Conservation (phyloP, 2,329 filamentous ascomycete species). For the Cercospora beticola region DNA sequence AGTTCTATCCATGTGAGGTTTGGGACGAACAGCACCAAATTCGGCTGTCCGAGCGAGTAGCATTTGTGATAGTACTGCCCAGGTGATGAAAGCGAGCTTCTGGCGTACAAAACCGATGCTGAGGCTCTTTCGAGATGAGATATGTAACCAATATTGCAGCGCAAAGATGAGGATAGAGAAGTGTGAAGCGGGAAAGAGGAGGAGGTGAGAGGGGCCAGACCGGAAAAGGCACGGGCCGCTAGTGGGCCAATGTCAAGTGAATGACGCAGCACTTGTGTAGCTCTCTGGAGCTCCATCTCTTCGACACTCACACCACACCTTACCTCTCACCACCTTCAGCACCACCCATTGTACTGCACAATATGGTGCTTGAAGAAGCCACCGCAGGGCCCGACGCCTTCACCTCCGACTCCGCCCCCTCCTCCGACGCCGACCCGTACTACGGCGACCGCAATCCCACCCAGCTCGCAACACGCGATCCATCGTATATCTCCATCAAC, state of each 20-base stretch:
- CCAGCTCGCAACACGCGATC: conserved; percentile 37
- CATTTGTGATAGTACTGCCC: not conserved
- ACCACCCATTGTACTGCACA: not conserved
- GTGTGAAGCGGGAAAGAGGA: not conserved
- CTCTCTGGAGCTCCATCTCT: not conserved
- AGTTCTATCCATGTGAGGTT: not conserved
- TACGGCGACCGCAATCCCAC: conserved; percentile 39
- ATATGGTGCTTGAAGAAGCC: conserved; percentile 30
- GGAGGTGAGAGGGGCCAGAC: not conserved
- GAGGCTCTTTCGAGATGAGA: not conserved
- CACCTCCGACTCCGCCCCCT: conserved; percentile 30
- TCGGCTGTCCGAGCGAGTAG: not conserved
- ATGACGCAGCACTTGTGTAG: not conserved
- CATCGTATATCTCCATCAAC: conserved; percentile 24
- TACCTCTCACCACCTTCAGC: not conserved
- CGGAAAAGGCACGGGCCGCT: not conserved
- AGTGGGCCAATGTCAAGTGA: not conserved
- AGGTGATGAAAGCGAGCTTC: not conserved
- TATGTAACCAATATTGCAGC: not conserved
- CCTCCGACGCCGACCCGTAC: conserved; percentile 43
- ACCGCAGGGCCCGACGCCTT: conserved; percentile 36
- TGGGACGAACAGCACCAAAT: not conserved
- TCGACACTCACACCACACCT: not conserved
- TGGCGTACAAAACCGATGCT: not conserved
- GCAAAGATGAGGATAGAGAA: not conserved